phyloP scores from a whole-genome alignment of 164 flowering plant species.

The Umbilicus rupestris region DNA sequence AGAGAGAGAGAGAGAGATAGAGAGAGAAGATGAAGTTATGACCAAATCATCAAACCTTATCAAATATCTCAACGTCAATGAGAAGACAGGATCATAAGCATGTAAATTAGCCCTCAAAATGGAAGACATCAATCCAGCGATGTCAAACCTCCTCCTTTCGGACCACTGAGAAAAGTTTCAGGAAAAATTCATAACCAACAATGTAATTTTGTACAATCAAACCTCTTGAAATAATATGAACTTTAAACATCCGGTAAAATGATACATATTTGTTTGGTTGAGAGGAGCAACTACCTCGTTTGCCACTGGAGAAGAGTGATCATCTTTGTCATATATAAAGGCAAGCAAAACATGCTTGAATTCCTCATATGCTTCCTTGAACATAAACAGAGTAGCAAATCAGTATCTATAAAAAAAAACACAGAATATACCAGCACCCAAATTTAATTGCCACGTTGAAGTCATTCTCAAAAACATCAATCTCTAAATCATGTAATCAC shows the following conservation, averaged over 20 bases:
- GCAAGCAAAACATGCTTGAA: slow-evolving; percentile 96
- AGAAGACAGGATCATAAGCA: slow-evolving; percentile 88
- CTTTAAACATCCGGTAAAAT: background rate
- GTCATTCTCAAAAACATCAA: background rate
- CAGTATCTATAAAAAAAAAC: slow-evolving; percentile 12
- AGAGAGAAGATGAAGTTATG: background rate
- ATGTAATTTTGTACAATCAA: background rate
- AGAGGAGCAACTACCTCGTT: slow-evolving; percentile 45
- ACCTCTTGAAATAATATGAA: background rate
- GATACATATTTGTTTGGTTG: background rate
- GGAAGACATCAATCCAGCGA: slow-evolving; percentile 78
- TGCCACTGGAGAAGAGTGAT: slow-evolving; percentile 79
- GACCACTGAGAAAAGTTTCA: slow-evolving; percentile 69
- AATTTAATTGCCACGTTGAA: background rate
- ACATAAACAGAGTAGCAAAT: slow-evolving; percentile 16
- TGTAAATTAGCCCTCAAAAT: slow-evolving; percentile 74
- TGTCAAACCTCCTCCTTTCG: slow-evolving; percentile 67
- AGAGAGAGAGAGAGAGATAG: background rate
- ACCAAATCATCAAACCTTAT: slow-evolving; percentile 73
- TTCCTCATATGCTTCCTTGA: slow-evolving; percentile 99
- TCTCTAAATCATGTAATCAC: background rate
- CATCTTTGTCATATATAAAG: slow-evolving; percentile 86
- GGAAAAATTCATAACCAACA: background rate
- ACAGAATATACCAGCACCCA: background rate
- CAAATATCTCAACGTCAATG: slow-evolving; percentile 91